Conservation (phyloP, 192 early-diverging fungal species). For the Lunasporangiospora selenospora region DNA sequence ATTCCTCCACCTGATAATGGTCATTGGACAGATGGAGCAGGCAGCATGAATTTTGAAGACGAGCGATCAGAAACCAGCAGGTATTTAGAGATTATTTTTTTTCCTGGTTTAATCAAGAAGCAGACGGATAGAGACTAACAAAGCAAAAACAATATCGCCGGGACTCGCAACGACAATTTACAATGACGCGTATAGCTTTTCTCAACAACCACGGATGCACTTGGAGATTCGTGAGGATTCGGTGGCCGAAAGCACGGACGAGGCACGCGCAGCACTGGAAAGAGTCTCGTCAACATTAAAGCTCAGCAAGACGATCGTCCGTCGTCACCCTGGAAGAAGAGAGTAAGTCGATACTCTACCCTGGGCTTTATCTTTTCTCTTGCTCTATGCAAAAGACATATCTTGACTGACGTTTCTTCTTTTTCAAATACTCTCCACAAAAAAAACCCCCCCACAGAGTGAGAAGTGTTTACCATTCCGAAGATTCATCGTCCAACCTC, state of each 20-base stretch:
- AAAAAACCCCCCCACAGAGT: conserved; percentile 9
- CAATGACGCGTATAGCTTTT: conserved; percentile 19
- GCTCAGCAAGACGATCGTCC: conserved; percentile 31
- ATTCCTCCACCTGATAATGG: conserved; percentile 58
- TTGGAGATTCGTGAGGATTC: conserved; percentile 37
- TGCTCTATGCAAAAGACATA: background rate
- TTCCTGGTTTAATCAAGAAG: background rate
- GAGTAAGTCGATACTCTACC: conserved; percentile 5
- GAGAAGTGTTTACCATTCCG: conserved; percentile 44
- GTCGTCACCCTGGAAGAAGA: conserved; percentile 36
- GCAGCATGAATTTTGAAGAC: conserved; percentile 47
- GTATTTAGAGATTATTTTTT: conserved; percentile 18
- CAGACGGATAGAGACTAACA: too few relatives aligned
- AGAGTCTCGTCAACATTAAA: conserved; percentile 37
- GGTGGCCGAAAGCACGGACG: conserved; percentile 34
- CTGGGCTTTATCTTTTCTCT: background rate
- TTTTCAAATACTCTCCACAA: background rate
- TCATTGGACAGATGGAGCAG: conserved; percentile 34
- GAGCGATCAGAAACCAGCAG: conserved; percentile 47
- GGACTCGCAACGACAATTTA: too few relatives aligned
- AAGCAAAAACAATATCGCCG: too few relatives aligned
- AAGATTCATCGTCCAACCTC: conserved; percentile 18
- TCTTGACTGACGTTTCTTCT: background rate
- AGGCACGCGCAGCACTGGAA: conserved; percentile 41
- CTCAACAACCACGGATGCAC: conserved; percentile 38